Base-by-base conservation (phyloP, 768 basidiomycete species). In the Leucogyrophana mollusca region DNA sequence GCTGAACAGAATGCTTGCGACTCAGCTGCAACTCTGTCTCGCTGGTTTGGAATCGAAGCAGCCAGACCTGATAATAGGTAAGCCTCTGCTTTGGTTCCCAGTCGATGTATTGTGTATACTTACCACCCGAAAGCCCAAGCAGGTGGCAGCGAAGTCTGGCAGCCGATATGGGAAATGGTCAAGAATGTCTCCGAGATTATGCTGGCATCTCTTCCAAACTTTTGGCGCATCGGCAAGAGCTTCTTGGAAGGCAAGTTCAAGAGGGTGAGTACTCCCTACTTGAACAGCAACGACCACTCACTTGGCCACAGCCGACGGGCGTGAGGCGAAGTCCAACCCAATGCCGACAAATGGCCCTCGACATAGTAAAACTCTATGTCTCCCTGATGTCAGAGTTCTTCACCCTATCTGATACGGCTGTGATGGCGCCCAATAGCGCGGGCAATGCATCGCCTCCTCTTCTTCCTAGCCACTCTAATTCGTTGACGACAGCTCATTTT, bases 211-310 rank as follows among this genome's bases (percentile, higher is more conserved):
- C 76, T 99, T 18, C 94, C 95, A 11, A 90, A 80, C 56, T 97
- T 97, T 68, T 95, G 93, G 92, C 87, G 84, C 60, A 89, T 99
- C 39, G 85, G 90, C 2, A 90, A 82, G 64, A 83, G 80, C 18
- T 95, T 94, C 59, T 83, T 94, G 70, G 94, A 96, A 34, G 95
- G 96, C 4, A 93, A 90, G 64, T 94, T 89, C 62, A 87, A 83
- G 64, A 92, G 85, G 78, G 94, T 94, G 44, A 45, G 69, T 60
- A 41, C 25, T 22, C 33, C 37, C 27, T 16, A 2, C 30, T 34
- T 7, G 17, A 20, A 25, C 36, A 13, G 17, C 10, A 13, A 8
- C 14, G 7, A 25, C 24, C 27, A 24, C 1, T 36, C 23, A 33
- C 39, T 55, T 56, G 32, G 57, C 34, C 48, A 41, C 50, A 69